phyloP scores from a whole-genome alignment of 202 grass and related monocot genomes.

The Schoenoplectus triqueter region DNA sequence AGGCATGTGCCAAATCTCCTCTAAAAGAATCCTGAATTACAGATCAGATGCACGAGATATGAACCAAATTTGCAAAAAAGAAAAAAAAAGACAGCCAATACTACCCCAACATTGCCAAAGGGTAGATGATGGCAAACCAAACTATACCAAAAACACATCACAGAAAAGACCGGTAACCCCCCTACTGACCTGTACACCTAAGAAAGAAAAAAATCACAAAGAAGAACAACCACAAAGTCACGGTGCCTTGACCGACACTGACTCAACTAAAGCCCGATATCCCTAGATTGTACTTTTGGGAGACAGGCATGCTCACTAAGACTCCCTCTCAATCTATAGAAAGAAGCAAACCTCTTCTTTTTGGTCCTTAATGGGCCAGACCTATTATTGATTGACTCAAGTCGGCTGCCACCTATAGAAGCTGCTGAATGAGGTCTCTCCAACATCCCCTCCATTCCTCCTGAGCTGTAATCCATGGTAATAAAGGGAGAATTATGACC shows the following conservation, averaged over 20 bases:
- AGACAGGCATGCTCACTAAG: conserved; percentile 69
- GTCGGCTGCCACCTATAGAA: conserved; percentile 34
- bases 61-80: conserved; percentile 54
- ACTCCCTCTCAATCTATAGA: conserved; percentile 76
- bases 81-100: conserved; percentile 54
- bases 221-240: conserved; percentile 48
- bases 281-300: conserved; percentile 47
- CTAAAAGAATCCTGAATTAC: conserved; percentile 51
- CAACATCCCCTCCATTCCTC: conserved; percentile 49
- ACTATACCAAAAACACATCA: conserved; percentile 43
- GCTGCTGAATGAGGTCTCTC: conserved; percentile 40
- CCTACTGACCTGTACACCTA: conserved; percentile 44
- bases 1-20: conserved; percentile 44
- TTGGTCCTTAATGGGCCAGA: conserved; percentile 73
- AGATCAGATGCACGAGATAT: conserved; percentile 62
- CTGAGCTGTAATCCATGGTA: conserved; percentile 89
- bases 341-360: conserved; percentile 50
- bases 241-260: conserved; percentile 51
- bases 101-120: conserved; percentile 47
- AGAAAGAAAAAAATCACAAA: conserved; percentile 54
- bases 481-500: conserved; percentile 64
- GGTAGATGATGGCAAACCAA: conserved; percentile 54
- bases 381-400: conserved; percentile 56
- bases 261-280: conserved; percentile 53
- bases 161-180: conserved; percentile 5